Evolutionary conservation across 805 yeast genomes (phyloP).

Genomic region (Vanderwaltozyma tropicalis): DNA sequence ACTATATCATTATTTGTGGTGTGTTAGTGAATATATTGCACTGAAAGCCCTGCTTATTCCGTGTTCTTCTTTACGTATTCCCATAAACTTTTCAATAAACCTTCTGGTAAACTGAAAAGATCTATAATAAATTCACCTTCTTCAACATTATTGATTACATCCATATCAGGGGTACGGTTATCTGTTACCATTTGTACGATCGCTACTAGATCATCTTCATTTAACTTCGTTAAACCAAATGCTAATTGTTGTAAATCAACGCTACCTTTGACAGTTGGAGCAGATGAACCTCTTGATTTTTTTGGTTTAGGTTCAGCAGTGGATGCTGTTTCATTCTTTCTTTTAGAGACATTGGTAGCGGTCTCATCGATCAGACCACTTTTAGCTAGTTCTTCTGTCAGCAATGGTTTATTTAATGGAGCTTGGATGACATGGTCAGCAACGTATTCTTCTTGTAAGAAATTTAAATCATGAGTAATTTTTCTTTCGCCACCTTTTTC

Average conservation of each 20-base stretch:
- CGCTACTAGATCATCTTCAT: constrained; percentile 85
- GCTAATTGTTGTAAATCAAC: constrained; percentile 88
- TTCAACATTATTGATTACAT: constrained; percentile 88
- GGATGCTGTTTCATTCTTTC: constrained; percentile 15
- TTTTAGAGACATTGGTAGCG: constrained; percentile 20
- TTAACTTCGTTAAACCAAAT: constrained; percentile 74
- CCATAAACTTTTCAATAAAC: constrained; percentile 84
- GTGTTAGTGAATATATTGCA: not conserved
- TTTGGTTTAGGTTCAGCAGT: constrained; percentile 32
- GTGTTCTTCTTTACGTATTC: constrained; percentile 79
- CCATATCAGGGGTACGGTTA: constrained; percentile 91
- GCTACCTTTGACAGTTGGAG: constrained; percentile 48
- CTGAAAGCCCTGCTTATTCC: constrained; percentile 12
- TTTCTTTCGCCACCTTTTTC: constrained; percentile 88
- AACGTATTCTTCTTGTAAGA: constrained; percentile 63
- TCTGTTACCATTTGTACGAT: constrained; percentile 98
- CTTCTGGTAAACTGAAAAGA: constrained; percentile 86
- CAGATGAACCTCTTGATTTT: constrained; percentile 34
- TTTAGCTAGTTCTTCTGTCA: constrained; percentile 64
- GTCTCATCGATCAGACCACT: constrained; percentile 70
- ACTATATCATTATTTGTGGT: too few species aligned
- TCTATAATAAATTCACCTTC: constrained; percentile 98
- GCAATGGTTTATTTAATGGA: constrained; percentile 64
- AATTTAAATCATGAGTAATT: constrained; percentile 82
- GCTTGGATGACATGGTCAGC: constrained; percentile 69